Evolutionary conservation across 208 protist species (phyloP), one percentile per base, ranked within the genome.

Genomic region (Leishmania guyanensis): DNA sequence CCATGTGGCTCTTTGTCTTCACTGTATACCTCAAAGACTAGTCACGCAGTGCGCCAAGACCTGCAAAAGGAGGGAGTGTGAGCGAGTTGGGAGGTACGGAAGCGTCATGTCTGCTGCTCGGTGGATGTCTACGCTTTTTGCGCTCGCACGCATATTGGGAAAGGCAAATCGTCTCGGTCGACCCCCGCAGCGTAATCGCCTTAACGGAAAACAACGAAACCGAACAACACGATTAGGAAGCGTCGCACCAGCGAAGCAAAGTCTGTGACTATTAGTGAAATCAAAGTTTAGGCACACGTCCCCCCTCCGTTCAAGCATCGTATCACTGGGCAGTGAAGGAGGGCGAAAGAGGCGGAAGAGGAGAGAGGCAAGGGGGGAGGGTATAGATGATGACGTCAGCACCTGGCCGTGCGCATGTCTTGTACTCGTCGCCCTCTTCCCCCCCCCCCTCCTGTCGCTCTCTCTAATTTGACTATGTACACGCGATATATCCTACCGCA

Each of bases 1-100:
- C 86, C 12, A 58, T 89, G 20, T 96, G 93, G 93, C 71, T 96
- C 6, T 85, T 86, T 26, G 20, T 91, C 17, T 79, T 81, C 64
- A 81, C 78, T 16, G 54, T 79, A 54, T 91, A 91, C 80, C 54
- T 88, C 16, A 43, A 48, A 1, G 62, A 81, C 43, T 62, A 76
- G 51, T 46, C 26, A 29, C 33, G n/a, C 29, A 29, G 29, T 46
- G 4, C 14, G 33, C 16, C n/a, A 43, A 58, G 2, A 3, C 46
- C 17, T 12, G 16, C 16, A 22, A 16, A 5, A 36, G 48, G 70
- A 48, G 33, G 16, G 65, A n/a, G 65, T 9, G 39, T 16, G 65
- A 48, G 65, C 0, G 65, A 46, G 43, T 0, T 48, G 65, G 16
- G 58, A 22, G 53, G 53, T 22, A 56, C 5, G 53, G 53, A 56